Evolutionary conservation across 2,329 filamentous ascomycete genomes (phyloP).

Genomic region (Clarireedia sp.): DNA sequence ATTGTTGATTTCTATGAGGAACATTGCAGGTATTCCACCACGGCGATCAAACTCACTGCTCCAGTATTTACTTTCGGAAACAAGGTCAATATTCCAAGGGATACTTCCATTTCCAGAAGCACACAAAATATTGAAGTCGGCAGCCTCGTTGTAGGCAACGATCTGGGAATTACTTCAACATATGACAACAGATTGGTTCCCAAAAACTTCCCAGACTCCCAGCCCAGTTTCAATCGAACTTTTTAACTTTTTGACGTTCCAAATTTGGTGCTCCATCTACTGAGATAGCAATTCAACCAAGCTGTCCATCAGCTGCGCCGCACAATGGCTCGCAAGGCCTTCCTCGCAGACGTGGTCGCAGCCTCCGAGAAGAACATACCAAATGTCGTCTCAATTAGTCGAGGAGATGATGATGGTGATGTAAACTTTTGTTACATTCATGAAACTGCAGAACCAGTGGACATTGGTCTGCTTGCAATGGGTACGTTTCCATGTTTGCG

Average conservation of each 20-base stretch:
- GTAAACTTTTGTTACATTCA: conserved; percentile 53
- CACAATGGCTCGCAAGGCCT: conserved; percentile 58
- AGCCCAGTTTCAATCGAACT: not conserved
- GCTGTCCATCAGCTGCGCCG: not conserved
- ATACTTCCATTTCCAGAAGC: too few relatives aligned
- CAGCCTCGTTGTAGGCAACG: too few relatives aligned
- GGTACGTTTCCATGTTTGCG: conserved; percentile 11
- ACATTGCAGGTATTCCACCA: too few relatives aligned
- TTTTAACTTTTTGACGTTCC: not conserved
- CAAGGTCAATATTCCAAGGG: too few relatives aligned
- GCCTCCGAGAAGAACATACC: conserved; percentile 33
- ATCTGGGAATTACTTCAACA: too few relatives aligned
- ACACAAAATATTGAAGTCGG: too few relatives aligned
- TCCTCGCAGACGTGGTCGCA: conserved; percentile 48
- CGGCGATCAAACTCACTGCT: too few relatives aligned
- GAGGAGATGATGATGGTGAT: conserved; percentile 64
- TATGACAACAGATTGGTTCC: too few relatives aligned
- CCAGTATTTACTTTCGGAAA: too few relatives aligned
- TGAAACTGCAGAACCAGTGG: conserved; percentile 16
- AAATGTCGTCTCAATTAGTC: conserved; percentile 46
- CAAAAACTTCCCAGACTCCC: too few relatives aligned
- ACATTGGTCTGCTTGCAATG: conserved; percentile 22
- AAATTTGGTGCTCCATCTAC: not conserved
- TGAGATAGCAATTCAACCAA: not conserved
- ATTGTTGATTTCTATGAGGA: too few relatives aligned